Percentiles rank a stretch among this genome's conserved stretches.
These are phyloP conservation scores for Penicillium robsamsonii DNA, from an alignment of 495 filamentous ascomycete species.

Conservation along the genomic window DNA sequence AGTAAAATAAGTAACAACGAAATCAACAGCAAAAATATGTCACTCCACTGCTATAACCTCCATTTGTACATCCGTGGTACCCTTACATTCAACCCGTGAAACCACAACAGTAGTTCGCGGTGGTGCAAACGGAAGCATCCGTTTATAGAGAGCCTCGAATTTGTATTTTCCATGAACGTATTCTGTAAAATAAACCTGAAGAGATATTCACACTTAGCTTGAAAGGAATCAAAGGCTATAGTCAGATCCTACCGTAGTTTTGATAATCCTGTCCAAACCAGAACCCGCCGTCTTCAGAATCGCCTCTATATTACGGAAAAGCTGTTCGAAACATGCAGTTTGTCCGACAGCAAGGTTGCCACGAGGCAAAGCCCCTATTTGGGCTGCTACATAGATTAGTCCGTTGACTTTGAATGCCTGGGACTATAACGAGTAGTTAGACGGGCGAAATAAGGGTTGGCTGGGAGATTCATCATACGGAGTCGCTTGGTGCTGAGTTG, in stretches of 20 bases:
- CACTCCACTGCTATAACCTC: slow-evolving; percentile 1
- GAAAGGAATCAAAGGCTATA: not conserved
- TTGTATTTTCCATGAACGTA: not conserved
- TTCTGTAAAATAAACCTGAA: slow-evolving; percentile 1
- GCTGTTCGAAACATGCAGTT: not conserved
- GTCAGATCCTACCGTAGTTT: not conserved
- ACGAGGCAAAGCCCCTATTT: not conserved
- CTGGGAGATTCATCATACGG: not conserved
- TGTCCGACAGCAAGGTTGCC: not conserved
- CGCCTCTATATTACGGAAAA: slow-evolving; percentile 1
- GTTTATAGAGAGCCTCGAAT: not conserved
- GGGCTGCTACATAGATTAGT: not conserved
- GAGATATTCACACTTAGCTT: not conserved
- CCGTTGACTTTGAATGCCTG: slow-evolving; percentile 8
- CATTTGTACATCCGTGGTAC: not conserved
- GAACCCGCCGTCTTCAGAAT: slow-evolving; percentile 2
- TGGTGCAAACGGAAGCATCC: slow-evolving; percentile 1
- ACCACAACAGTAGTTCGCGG: slow-evolving; percentile 2
- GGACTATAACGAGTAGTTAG: not conserved
- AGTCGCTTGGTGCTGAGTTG: not conserved
- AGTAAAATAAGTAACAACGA: not conserved
- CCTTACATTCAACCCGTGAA: not conserved
- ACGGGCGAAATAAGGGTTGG: not conserved
- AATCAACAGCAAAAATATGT: not conserved
- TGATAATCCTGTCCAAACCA: not conserved